Base-by-base conservation (phyloP, 2,329 filamentous ascomycete species). In the Colletotrichum sansevieriae region DNA sequence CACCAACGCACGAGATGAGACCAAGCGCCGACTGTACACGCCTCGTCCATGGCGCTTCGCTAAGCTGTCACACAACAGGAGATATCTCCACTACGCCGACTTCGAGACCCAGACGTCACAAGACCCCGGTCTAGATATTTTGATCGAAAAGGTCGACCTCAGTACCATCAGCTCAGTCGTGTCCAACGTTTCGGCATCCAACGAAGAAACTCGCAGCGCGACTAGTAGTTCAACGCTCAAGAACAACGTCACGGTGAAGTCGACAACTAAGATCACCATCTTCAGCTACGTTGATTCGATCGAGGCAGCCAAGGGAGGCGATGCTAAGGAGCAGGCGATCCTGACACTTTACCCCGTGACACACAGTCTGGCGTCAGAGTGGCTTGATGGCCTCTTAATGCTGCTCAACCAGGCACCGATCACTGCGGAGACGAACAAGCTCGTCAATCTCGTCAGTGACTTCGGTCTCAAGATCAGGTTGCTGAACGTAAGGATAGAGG, bases 371-470 rank as follows among this genome's bases (percentile, higher is more conserved):
- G 96, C 96, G 10, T 97, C 94, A 0, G 96, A 99, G 80, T 99
- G 96, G 96, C 86, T 99, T 5, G 96, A 99, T 78, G 96, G 96
- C 1, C 82, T 99, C 72, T 85, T 98, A 65, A 97, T 99, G 94
- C 85, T 99, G 63, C 86, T 99, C 25, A 94, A 97, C 76, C 96
- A 99, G 80, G 90, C 95, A 68, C 96, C 96, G 20, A 98, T 99
- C 77, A 99, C 96, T n/a, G 89, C 94, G 3, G 95, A 98, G 81
- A 98, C 96, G 41, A 95, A 92, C 77, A 97, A 96, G 79, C 83
- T 98, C 70, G 91, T 98, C 62, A 90, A 91, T 63, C 83, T 98
- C 74, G 92, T 98, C 68, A 90, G 90, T 75, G 92, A 97, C 73
- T 98, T 97, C 77, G 95, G 96, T 4, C 83, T 98, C 71, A 97